These are phyloP conservation scores for Colletotrichum cordylinicola DNA, from an alignment of 2,329 filamentous ascomycete genomes.

Conservation along the genomic window DNA sequence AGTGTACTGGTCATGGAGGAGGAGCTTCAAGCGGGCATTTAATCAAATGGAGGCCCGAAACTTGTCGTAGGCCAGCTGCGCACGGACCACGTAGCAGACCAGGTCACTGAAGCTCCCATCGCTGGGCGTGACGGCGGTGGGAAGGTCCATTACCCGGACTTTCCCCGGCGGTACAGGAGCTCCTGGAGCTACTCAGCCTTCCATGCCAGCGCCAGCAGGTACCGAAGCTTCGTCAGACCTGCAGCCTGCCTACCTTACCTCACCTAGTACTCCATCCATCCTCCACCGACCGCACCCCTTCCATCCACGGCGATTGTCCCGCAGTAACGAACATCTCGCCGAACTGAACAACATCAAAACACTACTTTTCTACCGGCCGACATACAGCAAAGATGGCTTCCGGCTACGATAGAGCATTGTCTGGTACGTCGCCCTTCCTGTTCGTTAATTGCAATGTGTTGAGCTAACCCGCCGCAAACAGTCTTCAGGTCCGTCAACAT, in stretches of 20 bases:
- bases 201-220: slow-evolving; percentile 18
- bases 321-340: neutral
- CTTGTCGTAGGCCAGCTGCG: neutral
- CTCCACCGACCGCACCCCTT: slow-evolving; percentile 17
- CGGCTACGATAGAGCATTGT: slow-evolving; percentile 98
- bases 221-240: slow-evolving; percentile 34
- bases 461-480: slow-evolving; percentile 55
- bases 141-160: slow-evolving; percentile 17
- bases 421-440: slow-evolving; percentile 69
- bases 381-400: slow-evolving; percentile 70
- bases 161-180: slow-evolving; percentile 18
- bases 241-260: slow-evolving; percentile 28
- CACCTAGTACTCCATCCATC: slow-evolving; percentile 18
- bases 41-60: neutral
- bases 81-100: neutral
- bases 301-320: slow-evolving; percentile 13
- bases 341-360: neutral
- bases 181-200: slow-evolving; percentile 25
- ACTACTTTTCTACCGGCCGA: neutral
- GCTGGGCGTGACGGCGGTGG: neutral
- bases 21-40: neutral
- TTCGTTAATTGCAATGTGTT: slow-evolving; percentile 29
- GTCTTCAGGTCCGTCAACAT: slow-evolving; percentile 77
- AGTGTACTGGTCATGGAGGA: neutral
- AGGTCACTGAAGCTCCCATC: neutral